These are phyloP conservation scores for Cordyceps farinosa DNA, from an alignment of 2,329 filamentous ascomycete species.

Conservation along the genomic window DNA sequence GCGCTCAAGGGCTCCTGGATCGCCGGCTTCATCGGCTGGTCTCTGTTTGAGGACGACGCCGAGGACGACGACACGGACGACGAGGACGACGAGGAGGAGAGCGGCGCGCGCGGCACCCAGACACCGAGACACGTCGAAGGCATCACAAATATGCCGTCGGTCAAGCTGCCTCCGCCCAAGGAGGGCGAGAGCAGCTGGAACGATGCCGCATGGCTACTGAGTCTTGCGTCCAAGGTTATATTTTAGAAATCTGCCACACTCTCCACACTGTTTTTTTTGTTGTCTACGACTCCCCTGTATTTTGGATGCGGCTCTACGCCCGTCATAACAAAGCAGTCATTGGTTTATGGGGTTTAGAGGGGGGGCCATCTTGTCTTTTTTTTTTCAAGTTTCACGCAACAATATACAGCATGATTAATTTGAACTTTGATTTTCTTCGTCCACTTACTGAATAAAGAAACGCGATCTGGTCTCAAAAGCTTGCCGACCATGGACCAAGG, in stretches of 20 bases:
- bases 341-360: neutral
- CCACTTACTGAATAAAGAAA: too few relatives aligned
- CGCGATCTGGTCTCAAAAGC: too few relatives aligned
- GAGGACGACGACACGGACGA: slow-evolving; percentile 47
- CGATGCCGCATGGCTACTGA: slow-evolving; percentile 65
- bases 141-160: slow-evolving; percentile 39
- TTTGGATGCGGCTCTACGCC: neutral
- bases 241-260: slow-evolving; percentile 36
- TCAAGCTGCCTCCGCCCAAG: slow-evolving; percentile 46
- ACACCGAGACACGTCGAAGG: slow-evolving; percentile 39
- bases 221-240: slow-evolving; percentile 60
- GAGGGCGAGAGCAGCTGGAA: slow-evolving; percentile 60
- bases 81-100: slow-evolving; percentile 31
- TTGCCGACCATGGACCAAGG: too few relatives aligned
- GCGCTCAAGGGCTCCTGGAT: slow-evolving; percentile 57
- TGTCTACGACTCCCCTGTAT: neutral
- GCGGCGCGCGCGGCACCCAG: slow-evolving; percentile 30
- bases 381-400: neutral
- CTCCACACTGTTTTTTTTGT: neutral
- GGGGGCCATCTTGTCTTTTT: neutral
- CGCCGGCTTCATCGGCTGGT: slow-evolving; percentile 56
- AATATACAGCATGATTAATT: neutral
- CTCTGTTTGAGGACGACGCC: slow-evolving; percentile 58
- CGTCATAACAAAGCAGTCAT: neutral
- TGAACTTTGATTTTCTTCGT: too few relatives aligned